Conservation (phyloP, 169 alveolate species). For the Plasmodium vivax region DNA sequence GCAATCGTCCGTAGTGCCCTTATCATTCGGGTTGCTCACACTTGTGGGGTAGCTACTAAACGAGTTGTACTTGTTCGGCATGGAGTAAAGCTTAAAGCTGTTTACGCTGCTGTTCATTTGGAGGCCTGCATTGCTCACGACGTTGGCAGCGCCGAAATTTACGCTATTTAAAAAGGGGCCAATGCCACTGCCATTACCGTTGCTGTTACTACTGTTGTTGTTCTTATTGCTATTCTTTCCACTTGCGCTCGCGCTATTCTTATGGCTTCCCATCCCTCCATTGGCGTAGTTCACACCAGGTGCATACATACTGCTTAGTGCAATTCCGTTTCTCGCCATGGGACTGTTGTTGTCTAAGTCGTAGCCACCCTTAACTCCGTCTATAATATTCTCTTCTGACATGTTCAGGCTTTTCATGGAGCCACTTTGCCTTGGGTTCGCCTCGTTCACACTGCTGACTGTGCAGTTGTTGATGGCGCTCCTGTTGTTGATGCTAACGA, state of each 20-base stretch:
- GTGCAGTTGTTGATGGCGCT: neutral
- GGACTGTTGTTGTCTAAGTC: neutral
- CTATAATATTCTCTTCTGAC: constrained; percentile 8
- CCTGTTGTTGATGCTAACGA: neutral
- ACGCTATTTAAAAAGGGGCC: constrained; percentile 8
- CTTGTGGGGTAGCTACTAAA: constrained; percentile 5
- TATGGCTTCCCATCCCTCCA: neutral
- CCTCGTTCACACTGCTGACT: neutral
- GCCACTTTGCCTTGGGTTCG: neutral
- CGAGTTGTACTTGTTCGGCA: constrained; percentile 20
- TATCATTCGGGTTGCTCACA: constrained; percentile 14
- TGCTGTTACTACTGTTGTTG: neutral
- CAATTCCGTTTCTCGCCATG: neutral
- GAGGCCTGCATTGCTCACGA: neutral
- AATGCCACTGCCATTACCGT: neutral
- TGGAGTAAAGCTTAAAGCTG: neutral
- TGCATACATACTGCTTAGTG: neutral
- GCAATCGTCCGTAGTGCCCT: neutral
- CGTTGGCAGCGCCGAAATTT: neutral
- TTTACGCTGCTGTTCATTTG: constrained; percentile 17
- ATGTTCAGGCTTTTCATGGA: neutral
- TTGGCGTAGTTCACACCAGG: neutral
- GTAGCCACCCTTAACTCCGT: neutral
- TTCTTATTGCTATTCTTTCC: neutral
- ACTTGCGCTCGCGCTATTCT: neutral